Conservation (phyloP, 23 red algal species). For the Agarophyton chilense region DNA sequence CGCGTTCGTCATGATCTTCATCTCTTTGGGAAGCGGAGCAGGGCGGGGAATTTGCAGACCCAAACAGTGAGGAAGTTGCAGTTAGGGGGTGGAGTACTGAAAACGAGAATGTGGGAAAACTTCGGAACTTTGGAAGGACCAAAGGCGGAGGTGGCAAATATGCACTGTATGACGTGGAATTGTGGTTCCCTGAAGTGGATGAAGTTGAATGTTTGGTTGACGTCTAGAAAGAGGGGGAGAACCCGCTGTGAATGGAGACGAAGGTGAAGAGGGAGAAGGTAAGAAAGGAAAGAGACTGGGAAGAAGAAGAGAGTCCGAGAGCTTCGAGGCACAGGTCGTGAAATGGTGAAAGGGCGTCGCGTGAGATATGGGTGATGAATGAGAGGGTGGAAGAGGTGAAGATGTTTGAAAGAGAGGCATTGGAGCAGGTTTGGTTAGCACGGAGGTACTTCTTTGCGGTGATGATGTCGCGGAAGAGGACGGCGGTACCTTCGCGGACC, state of each 20-base stretch:
- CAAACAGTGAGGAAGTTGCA: background rate
- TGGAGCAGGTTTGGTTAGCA: background rate
- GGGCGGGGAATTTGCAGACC: background rate
- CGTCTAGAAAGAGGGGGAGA: no score
- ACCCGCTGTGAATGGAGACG: conserved; percentile 1
- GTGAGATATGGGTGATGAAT: conserved; percentile 8
- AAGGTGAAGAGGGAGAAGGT: background rate
- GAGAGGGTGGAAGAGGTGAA: background rate
- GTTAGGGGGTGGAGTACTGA: background rate
- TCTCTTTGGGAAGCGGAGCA: background rate
- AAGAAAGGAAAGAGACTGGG: no score
- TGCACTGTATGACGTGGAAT: no score
- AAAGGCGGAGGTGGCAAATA: no score
- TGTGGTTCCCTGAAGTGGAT: no score
- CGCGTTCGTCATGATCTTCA: no score
- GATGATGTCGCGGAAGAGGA: background rate
- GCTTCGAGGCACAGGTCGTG: background rate
- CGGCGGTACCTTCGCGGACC: background rate
- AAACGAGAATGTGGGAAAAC: background rate
- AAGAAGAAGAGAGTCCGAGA: no score
- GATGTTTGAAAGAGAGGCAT: no score
- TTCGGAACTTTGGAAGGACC: no score
- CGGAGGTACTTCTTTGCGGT: background rate
- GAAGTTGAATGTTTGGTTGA: background rate
- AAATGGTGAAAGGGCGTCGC: background rate